These are phyloP conservation scores for Hypoxylon sp. DNA, from an alignment of 2,329 filamentous ascomycete species.

Conservation along the genomic window DNA sequence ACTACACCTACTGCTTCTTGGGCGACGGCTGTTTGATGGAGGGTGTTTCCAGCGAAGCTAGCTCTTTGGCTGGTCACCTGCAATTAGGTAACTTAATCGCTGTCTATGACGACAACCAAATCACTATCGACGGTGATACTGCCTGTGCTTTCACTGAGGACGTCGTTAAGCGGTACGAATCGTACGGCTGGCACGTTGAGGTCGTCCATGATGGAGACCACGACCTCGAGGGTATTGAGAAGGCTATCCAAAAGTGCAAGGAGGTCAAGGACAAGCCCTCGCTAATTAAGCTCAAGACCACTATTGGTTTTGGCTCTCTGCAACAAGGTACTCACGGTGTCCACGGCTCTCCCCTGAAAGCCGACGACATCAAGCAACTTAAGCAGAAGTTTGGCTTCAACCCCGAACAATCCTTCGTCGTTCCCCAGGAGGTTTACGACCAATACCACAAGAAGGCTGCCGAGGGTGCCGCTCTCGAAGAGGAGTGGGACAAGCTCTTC, in stretches of 20 bases:
- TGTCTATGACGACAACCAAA: constrained; percentile 99
- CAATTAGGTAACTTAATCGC: constrained; percentile 97
- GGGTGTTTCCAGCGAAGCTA: constrained; percentile 94
- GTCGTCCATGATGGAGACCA: constrained; percentile 89
- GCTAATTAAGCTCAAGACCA: constrained; percentile 96
- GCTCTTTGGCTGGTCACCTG: constrained; percentile 92
- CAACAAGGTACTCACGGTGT: constrained; percentile 95
- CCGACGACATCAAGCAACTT: constrained; percentile 91
- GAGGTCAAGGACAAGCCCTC: constrained; percentile 95
- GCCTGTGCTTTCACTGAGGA: constrained; percentile 98
- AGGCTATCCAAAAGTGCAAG: constrained; percentile 87
- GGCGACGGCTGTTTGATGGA: constrained; percentile 99
- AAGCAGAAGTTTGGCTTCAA: constrained; percentile 98
- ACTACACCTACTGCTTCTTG: constrained; percentile 97
- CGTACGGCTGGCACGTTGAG: constrained; percentile 96
- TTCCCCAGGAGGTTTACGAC: constrained; percentile 96
- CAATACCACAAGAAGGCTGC: constrained; percentile 86
- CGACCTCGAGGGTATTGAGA: constrained; percentile 89
- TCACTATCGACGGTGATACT: constrained; percentile 94
- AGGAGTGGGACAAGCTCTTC: constrained; percentile 96
- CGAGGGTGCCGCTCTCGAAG: constrained; percentile 88
- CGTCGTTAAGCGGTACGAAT: constrained; percentile 92
- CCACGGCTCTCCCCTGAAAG: constrained; percentile 95
- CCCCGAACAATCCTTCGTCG: constrained; percentile 91
- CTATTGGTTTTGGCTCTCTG: constrained; percentile 95